A percentile compares a stretch with the other conserved stretches of the same genome.
phyloP scores from a whole-genome alignment of 1,284 basidiomycete species.

The Heterobasidion irregulare region DNA sequence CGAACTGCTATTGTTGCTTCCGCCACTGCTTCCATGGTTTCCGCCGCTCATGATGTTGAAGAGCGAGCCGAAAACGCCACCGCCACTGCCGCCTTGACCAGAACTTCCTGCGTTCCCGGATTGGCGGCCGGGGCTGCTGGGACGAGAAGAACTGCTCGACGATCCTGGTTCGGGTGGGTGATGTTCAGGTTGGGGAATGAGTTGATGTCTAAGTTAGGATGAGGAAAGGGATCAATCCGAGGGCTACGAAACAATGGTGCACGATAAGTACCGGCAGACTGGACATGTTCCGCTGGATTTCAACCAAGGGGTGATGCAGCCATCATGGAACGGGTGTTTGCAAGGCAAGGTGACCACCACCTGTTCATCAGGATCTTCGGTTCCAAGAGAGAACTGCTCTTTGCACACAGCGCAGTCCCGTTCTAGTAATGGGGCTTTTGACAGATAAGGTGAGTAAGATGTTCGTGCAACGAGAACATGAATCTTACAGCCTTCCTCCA shows the following conservation, averaged over 20 bases:
- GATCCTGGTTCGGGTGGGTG: conserved; percentile 3
- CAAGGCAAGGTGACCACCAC: conserved; percentile 68
- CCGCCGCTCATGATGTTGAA: conserved; percentile 6
- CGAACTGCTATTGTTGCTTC: not conserved
- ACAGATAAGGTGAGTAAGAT: not conserved
- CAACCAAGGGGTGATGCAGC: conserved; percentile 77
- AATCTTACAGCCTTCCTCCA: conserved; percentile 47
- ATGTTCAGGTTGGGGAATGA: conserved; percentile 6
- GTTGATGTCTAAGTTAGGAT: not conserved
- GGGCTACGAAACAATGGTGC: not conserved
- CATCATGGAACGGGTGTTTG: conserved; percentile 74
- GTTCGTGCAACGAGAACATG: not conserved
- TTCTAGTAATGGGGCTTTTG: conserved; percentile 44
- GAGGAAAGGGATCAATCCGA: not conserved
- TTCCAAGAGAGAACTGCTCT: conserved; percentile 59
- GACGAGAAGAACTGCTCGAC: conserved; percentile 1
- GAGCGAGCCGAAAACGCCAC: conserved; percentile 6
- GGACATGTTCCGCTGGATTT: conserved; percentile 81
- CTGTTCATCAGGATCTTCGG: conserved; percentile 65
- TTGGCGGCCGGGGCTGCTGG: not conserved
- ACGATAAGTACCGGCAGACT: conserved; percentile 54
- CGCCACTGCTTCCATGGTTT: conserved; percentile 1
- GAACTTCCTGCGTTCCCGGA: not conserved
- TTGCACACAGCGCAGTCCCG: conserved; percentile 76
- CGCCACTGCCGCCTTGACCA: not conserved